A percentile compares a stretch with the other conserved stretches of the same genome.
Evolutionary conservation across 1,284 basidiomycete genomes (phyloP).

Genomic region (Sporisorium sorghi): DNA sequence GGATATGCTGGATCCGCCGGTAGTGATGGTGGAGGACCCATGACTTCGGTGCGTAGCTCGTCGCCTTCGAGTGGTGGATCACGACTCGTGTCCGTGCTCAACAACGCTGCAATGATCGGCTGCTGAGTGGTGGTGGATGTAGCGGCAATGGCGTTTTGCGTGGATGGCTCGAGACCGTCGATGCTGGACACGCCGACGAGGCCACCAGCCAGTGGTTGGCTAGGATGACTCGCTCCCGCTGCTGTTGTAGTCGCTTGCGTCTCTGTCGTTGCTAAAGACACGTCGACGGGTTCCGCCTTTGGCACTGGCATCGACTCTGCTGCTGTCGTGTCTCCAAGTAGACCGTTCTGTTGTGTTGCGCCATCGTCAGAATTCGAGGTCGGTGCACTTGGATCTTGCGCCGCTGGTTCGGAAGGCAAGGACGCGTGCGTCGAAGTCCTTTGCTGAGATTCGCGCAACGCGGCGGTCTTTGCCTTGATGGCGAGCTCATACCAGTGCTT

Average conservation of each 20-base stretch:
- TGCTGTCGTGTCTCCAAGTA: not conserved
- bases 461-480: slow-evolving; percentile 21
- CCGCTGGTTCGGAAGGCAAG: slow-evolving; percentile 3
- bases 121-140: not conserved
- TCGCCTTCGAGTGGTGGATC: slow-evolving; percentile 11
- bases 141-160: not conserved
- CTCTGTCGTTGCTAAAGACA: not conserved
- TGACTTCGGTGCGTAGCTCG: slow-evolving; percentile 44
- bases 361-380: not conserved
- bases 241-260: not conserved
- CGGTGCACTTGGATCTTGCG: not conserved
- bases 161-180: slow-evolving; percentile 1
- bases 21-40: slow-evolving; percentile 50
- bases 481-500: slow-evolving; percentile 43
- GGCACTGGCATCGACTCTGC: not conserved
- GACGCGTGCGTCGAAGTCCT: slow-evolving; percentile 19
- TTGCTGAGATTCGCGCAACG: slow-evolving; percentile 36
- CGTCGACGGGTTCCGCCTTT: slow-evolving; percentile 14
- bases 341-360: not conserved
- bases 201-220: slow-evolving; percentile 13
- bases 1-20: slow-evolving; percentile 41
- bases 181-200: slow-evolving; percentile 12
- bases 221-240: not conserved
- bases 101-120: slow-evolving; percentile 16
- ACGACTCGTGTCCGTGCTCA: not conserved